These are phyloP conservation scores for Fusarium keratoplasticum DNA, from an alignment of 2,329 filamentous ascomycete genomes.

Conservation along the genomic window DNA sequence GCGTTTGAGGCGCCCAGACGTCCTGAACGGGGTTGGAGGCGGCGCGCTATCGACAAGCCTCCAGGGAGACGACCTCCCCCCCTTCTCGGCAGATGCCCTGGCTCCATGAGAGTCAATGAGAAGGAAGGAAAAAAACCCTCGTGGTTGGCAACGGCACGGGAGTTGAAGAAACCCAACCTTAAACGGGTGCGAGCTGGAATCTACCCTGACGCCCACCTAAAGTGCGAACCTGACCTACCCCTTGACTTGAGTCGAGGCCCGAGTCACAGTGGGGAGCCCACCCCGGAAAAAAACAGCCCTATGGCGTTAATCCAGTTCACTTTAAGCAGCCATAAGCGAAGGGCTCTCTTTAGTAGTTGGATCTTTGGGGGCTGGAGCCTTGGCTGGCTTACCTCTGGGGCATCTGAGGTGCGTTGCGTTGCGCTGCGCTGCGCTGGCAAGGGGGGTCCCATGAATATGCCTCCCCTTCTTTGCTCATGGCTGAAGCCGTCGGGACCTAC, in stretches of 20 bases:
- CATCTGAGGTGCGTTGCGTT: not conserved
- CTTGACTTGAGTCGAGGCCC: not conserved
- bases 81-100: not conserved
- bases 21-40: not conserved
- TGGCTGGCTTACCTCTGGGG: not conserved
- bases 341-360: not conserved
- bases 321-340: conserved; percentile 3
- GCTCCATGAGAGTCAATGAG: not conserved
- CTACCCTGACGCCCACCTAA: not conserved
- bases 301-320: conserved; percentile 2
- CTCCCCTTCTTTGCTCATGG: conserved; percentile 13
- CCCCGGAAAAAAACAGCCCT: conserved; percentile 16
- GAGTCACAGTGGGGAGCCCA: not conserved
- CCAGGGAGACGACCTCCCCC: not conserved
- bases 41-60: conserved; percentile 13
- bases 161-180: conserved; percentile 2
- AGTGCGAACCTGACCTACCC: not conserved
- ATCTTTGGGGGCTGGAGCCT: conserved; percentile 15
- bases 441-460: not conserved
- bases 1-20: conserved; percentile 5
- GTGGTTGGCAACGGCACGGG: not conserved
- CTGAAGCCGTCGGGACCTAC: conserved; percentile 21
- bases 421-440: not conserved
- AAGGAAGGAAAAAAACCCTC: not conserved
- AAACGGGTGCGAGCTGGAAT: not conserved